Evolutionary conservation across 2,329 filamentous ascomycete species (phyloP), one percentile per base, ranked within the genome.

Genomic region (Pseudopithomyces chartarum): DNA sequence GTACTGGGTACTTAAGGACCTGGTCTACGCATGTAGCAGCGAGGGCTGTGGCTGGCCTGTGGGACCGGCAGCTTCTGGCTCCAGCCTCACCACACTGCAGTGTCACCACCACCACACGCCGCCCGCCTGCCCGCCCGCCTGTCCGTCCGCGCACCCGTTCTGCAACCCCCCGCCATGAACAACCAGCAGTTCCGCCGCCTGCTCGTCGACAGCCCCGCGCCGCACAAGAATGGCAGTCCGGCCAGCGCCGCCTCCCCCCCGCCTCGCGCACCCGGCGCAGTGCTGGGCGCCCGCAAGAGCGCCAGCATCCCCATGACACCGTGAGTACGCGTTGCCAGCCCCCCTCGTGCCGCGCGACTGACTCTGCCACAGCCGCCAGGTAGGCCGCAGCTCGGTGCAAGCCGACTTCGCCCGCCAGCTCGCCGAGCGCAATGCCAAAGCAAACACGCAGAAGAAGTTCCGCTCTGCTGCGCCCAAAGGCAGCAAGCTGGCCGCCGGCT

Each of bases 261-360:
- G 19, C 58, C 69, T 46, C 69, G 59, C 57, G 76, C 64, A 38
- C 65, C 68, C 15, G 74, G 65, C 57, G 78, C 82, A 47, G 78
- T 86, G 4, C 82, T 96, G 55, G 92, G 92, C 20, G 95, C 91
- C 56, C 85, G 90, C 68, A 87, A 90, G 77, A 87, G 87, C 63
- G 85, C 90, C 33, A 94, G 86, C 75, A 94, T 97, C 59, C 92
- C 92, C 55, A 97, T 97, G 94, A 97, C 94, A 46, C 94, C 94
- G 89, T 92, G 83, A 68, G 87, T 81, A 19, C 32, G 48, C 22
- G 20, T 22, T 2, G 26, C 15, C 12, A 13, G 45, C 46, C 22
- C 32, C 13, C 20, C 20, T 17, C 12, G 32, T 19, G 34, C 34
- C 40, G 38, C 57, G 55, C 52, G 34, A 58, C 53, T 64, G 42